These are phyloP conservation scores for Tephrocybe sp. DNA, from an alignment of 768 basidiomycete species.

Conservation along the genomic window DNA sequence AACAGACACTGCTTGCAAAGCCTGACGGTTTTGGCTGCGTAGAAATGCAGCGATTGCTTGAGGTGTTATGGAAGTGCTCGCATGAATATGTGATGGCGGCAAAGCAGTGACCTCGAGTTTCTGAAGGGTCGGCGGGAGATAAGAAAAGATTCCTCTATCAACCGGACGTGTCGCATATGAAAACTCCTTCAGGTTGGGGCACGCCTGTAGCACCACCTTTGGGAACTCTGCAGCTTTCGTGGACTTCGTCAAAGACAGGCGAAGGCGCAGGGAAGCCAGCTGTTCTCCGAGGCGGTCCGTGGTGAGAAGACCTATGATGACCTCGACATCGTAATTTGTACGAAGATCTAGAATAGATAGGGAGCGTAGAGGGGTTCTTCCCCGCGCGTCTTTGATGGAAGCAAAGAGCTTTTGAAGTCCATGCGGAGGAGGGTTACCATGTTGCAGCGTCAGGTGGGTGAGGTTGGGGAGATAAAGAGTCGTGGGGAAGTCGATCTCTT, in stretches of 20 bases:
- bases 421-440: conserved; percentile 1
- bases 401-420: conserved; percentile 8
- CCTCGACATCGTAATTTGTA: conserved; percentile 7
- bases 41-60: conserved; percentile 5
- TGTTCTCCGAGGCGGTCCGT: conserved; percentile 4
- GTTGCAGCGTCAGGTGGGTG: conserved; percentile 5
- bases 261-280: neutral
- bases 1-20: conserved; percentile 3
- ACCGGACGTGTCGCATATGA: conserved; percentile 7
- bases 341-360: conserved; percentile 6
- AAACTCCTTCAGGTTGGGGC: conserved; percentile 10
- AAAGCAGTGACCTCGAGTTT: conserved; percentile 10
- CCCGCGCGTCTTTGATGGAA: conserved; percentile 5
- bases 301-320: conserved; percentile 2
- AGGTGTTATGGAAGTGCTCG: conserved; percentile 7
- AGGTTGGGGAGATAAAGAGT: neutral
- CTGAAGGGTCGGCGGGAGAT: conserved; percentile 6
- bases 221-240: conserved; percentile 3
- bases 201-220: conserved; percentile 3
- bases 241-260: conserved; percentile 3
- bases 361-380: conserved; percentile 6
- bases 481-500: conserved; percentile 3
- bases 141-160: conserved; percentile 4
- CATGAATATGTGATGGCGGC: conserved; percentile 6
- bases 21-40: conserved; percentile 4